Evolutionary conservation across 352 stramenopile species (phyloP), one percentile per base, ranked within the genome.

Genomic region (Aphanomyces euteiches): DNA sequence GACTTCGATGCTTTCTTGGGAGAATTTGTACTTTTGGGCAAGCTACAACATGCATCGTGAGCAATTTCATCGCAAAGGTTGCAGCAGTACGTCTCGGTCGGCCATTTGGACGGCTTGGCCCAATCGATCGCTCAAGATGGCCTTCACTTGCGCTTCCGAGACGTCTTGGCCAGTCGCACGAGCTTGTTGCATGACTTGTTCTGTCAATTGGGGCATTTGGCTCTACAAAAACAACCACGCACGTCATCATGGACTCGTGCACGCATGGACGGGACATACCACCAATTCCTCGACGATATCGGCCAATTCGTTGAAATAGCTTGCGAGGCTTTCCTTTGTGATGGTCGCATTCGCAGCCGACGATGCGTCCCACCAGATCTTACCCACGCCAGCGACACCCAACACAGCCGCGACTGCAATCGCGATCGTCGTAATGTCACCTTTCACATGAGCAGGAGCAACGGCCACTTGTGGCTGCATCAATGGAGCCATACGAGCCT

Each of bases 351-450:
- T 28, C 28, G 28, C 28, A 28, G 28, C 77, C 34, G 78, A 76
- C 19, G 85, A 93, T 19, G 84, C 85, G 68, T 92, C 83, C 84
- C 84, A 93, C 82, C 85, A 92, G 83, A 95, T 95, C 67, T 95
- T 93, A 3, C 82, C 87, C 0, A 95, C 84, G 13, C 85, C 84
- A 4, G 90, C 66, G 17, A 92, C 69, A 10, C 84, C 85, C 10
- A 85, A 78, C 8, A 90, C 78, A 28, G 90, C 75, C 7, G 87
- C 87, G 34, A 95, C 81, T 40, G 82, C 80, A 5, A 70, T 70
- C 37, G 64, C 64, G 36, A 70, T 38, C 15, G 47, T 61, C 17
- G 64, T 56, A 8, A 70, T n/a, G 28, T 70, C 64, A 15, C 64
- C 64, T 21, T 58, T 59, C 21, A 70, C 64, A 36, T 70, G 64